These are phyloP conservation scores for Xylariales sp. DNA, from an alignment of 2,329 filamentous ascomycete genomes.

Conservation along the genomic window DNA sequence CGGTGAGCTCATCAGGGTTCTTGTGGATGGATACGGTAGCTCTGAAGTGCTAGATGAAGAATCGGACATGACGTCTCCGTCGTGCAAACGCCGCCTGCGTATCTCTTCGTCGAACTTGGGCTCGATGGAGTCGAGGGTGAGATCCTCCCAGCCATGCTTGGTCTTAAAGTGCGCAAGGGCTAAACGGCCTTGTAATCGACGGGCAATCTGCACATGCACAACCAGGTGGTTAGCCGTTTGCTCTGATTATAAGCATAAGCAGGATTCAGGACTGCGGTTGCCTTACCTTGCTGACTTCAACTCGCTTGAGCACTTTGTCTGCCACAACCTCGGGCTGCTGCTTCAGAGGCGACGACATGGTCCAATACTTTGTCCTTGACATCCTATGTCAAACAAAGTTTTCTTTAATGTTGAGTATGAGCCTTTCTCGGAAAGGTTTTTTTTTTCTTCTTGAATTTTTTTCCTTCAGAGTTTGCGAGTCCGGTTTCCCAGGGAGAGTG, in stretches of 20 bases:
- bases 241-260: too few relatives aligned
- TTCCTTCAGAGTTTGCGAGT: slow-evolving; percentile 5
- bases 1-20: slow-evolving; percentile 76
- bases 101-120: slow-evolving; percentile 77
- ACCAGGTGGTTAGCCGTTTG: too few relatives aligned
- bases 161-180: slow-evolving; percentile 97
- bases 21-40: slow-evolving; percentile 63
- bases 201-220: slow-evolving; percentile 87
- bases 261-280: slow-evolving; percentile 7
- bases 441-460: slow-evolving; percentile 1
- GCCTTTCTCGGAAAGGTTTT: slow-evolving; percentile 1
- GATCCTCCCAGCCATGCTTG: slow-evolving; percentile 89
- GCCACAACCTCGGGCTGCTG: slow-evolving; percentile 61
- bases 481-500: slow-evolving; percentile 11
- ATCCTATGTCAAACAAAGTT: slow-evolving; percentile 7
- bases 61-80: slow-evolving; percentile 76
- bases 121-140: slow-evolving; percentile 81
- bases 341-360: slow-evolving; percentile 59
- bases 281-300: slow-evolving; percentile 71
- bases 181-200: slow-evolving; percentile 87
- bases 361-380: slow-evolving; percentile 22
- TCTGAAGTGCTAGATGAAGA: slow-evolving; percentile 83
- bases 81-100: slow-evolving; percentile 64
- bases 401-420: background rate
- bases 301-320: slow-evolving; percentile 67